Evolutionary conservation across 2,329 filamentous ascomycete species (phyloP), one percentile per base, ranked within the genome.

Genomic region (Pseudogymnoascus sp.): DNA sequence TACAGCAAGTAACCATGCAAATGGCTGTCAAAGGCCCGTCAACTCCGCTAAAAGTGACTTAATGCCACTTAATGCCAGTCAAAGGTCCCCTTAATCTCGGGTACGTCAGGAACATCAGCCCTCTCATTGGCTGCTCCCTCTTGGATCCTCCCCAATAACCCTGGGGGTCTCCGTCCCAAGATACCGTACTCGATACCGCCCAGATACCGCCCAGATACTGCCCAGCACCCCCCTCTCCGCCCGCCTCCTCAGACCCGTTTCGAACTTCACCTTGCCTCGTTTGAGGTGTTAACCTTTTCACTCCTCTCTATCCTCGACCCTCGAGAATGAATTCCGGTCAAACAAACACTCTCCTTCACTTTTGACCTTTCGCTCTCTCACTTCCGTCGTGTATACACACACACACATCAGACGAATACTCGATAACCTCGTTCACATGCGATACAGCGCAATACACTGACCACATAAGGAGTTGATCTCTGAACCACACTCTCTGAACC

Each of bases 391-490:
- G 7, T 23, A 53, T 19, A 53, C 31, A 31, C 26, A 26, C 11
- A 2, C n/a, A n/a, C n/a, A n/a, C n/a, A 17, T 53, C 26, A 19
- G 26, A 56, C 26, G 46, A 33, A 33, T 56, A 56, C 26, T 13
- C 46, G 46, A 56, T n/a, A 56, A 33, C 26, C 46, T 56, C 26
- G n/a, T 56, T 33, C 46, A 13, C 26, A 56, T 56, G 46, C 46
- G 46, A 56, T 17, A 50, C 46, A 33, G n/a, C 26, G 26, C 26
- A 56, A 33, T 19, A n/a, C n/a, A 56, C 29, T n/a, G n/a, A 56
- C 26, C 29, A 56, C 46, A 56, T 56, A 56, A 53, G 46, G 46
- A 56, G 46, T 56, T 56, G 46, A 56, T 56, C 46, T 56, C 46
- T 33, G 46, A 56, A 56, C 46, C 46, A 53, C 46, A 42, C 38